These are phyloP conservation scores for Saraca asoca DNA, from an alignment of 331 rosid species.

Conservation along the genomic window DNA sequence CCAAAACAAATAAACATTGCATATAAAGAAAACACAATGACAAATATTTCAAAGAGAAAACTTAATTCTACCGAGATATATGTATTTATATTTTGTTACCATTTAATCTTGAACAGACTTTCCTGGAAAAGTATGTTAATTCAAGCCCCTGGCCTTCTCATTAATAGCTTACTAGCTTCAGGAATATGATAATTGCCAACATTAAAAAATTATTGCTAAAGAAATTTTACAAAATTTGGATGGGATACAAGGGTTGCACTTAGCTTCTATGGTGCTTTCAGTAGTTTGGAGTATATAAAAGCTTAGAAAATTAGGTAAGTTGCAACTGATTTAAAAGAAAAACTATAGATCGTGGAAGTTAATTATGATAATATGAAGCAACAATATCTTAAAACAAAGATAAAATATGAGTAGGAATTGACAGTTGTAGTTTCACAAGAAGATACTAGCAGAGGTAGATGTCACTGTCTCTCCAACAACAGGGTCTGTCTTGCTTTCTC, in stretches of 20 bases:
- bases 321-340: slow-evolving; percentile 4
- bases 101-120: too few species aligned
- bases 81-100: too few species aligned
- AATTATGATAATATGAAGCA: neutral
- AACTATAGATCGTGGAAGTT: neutral
- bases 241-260: slow-evolving; percentile 90
- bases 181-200: slow-evolving; percentile 32
- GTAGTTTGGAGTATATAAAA: slow-evolving; percentile 77
- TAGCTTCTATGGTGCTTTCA: slow-evolving; percentile 68
- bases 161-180: slow-evolving; percentile 12
- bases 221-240: slow-evolving; percentile 66
- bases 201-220: slow-evolving; percentile 30
- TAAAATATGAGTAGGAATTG: slow-evolving; percentile 62
- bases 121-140: slow-evolving; percentile 54
- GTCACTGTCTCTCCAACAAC: slow-evolving; percentile 89
- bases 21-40: too few species aligned
- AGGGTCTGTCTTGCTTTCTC: slow-evolving; percentile 49
- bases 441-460: slow-evolving; percentile 69
- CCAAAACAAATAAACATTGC: too few species aligned
- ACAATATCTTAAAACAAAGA: neutral
- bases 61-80: too few species aligned
- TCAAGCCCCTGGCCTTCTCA: slow-evolving; percentile 26
- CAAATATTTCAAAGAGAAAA: too few species aligned
- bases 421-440: slow-evolving; percentile 71
- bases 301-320: slow-evolving; percentile 79